Conservation (phyloP, 2,329 filamentous ascomycete genomes). For the Sporothrix luriei region DNA sequence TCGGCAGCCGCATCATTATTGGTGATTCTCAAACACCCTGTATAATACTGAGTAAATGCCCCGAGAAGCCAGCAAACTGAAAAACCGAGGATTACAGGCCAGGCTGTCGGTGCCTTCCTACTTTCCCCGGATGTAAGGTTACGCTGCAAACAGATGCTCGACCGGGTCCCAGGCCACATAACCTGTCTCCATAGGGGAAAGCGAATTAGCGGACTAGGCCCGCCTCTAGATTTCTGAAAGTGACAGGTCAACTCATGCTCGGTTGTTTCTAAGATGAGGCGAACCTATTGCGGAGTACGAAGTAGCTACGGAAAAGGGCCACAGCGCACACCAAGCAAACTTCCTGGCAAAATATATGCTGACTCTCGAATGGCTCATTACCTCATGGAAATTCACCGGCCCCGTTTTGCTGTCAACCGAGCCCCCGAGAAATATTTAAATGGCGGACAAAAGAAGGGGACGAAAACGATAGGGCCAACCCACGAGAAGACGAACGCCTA, state of each 20-base stretch:
- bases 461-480: not conserved
- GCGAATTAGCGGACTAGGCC: constrained; percentile 1
- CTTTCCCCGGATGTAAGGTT: constrained; percentile 29
- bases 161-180: not conserved
- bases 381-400: constrained; percentile 25
- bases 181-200: not conserved
- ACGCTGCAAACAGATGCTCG: not conserved
- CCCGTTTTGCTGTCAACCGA: constrained; percentile 15
- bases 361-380: constrained; percentile 20
- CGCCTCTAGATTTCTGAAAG: not conserved
- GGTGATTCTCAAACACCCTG: not conserved
- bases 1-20: not conserved
- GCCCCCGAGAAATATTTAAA: constrained; percentile 5
- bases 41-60: not conserved
- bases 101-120: constrained; percentile 1
- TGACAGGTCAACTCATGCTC: too few relatives aligned
- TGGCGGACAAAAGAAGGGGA: not conserved
- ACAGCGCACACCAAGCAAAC: not conserved
- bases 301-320: constrained; percentile 11
- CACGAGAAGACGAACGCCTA: constrained; percentile 1
- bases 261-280: not conserved
- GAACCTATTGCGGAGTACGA: constrained; percentile 21
- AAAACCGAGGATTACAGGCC: not conserved
- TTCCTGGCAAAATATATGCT: not conserved
- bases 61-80: not conserved